Evolutionary conservation across 768 basidiomycete species (phyloP).

Genomic region (Podaxis rugospora): DNA sequence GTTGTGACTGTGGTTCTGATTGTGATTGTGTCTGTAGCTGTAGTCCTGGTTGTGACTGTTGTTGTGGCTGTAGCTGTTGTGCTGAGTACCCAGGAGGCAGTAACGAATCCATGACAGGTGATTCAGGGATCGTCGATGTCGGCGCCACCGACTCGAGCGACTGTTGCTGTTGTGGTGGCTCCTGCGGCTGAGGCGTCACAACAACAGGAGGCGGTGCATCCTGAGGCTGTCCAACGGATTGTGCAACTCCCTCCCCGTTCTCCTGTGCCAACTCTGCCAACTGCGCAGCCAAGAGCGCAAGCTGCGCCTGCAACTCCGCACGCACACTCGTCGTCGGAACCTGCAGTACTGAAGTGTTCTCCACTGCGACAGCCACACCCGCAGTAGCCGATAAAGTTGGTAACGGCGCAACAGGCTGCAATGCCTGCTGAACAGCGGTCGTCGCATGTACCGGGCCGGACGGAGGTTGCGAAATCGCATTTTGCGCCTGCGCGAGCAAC

Average conservation of each 20-base stretch:
- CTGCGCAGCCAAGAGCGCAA: slow-evolving; percentile 70
- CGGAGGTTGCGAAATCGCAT: slow-evolving; percentile 18
- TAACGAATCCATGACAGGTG: slow-evolving; percentile 3
- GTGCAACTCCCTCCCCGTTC: slow-evolving; percentile 16
- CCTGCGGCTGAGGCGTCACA: not conserved
- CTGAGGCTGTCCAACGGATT: not conserved
- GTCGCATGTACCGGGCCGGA: not conserved
- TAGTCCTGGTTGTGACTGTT: slow-evolving; percentile 1
- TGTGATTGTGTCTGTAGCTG: slow-evolving; percentile 13
- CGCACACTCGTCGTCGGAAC: slow-evolving; percentile 31
- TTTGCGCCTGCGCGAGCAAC: slow-evolving; percentile 25
- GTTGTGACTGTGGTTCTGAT: slow-evolving; percentile 2
- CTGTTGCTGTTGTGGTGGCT: not conserved
- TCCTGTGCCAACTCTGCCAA: slow-evolving; percentile 58
- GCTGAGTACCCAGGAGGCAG: not conserved
- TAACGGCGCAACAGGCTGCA: not conserved
- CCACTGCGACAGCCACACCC: slow-evolving; percentile 4
- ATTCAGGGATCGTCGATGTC: not conserved
- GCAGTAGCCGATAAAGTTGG: slow-evolving; percentile 3
- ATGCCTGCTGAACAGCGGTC: slow-evolving; percentile 21
- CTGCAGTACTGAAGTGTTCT: not conserved
- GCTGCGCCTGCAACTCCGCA: slow-evolving; percentile 68
- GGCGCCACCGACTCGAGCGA: not conserved
- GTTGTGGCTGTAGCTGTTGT: slow-evolving; percentile 9
- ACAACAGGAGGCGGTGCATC: slow-evolving; percentile 1